These are phyloP conservation scores for Citrus reticulata DNA, from an alignment of 345 rosid genomes.

Conservation along the genomic window DNA sequence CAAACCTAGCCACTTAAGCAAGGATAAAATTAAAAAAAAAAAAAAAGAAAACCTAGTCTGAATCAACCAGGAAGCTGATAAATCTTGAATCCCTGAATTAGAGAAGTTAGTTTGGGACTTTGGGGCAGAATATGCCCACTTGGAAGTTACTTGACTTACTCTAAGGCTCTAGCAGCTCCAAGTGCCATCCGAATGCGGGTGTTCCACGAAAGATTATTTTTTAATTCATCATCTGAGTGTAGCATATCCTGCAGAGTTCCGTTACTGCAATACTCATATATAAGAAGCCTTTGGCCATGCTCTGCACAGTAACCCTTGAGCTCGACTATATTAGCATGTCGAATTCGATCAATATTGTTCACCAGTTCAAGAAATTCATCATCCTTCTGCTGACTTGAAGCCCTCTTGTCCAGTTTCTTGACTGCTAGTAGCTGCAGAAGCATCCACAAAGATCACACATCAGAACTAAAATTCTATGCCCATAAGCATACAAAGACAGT, in stretches of 20 bases:
- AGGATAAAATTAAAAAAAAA: background rate
- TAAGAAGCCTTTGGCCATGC: slow-evolving; percentile 87
- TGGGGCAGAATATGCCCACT: background rate
- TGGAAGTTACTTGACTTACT: slow-evolving; percentile 49
- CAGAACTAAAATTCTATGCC: background rate
- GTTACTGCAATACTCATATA: slow-evolving; percentile 80
- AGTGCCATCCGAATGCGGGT: slow-evolving; percentile 79
- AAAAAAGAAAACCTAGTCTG: background rate
- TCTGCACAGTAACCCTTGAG: slow-evolving; percentile 96
- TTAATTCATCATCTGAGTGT: slow-evolving; percentile 79
- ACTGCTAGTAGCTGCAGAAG: slow-evolving; percentile 72
- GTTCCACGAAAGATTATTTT: slow-evolving; percentile 70
- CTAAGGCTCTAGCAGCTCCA: slow-evolving; percentile 93
- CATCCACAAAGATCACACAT: slow-evolving; percentile 18
- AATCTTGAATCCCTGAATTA: background rate
- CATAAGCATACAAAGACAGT: background rate
- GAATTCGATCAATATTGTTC: slow-evolving; percentile 68
- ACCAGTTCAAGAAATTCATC: slow-evolving; percentile 80
- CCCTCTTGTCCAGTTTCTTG: slow-evolving; percentile 81
- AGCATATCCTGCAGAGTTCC: slow-evolving; percentile 83
- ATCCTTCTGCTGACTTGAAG: slow-evolving; percentile 64
- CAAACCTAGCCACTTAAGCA: background rate
- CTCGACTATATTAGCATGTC: slow-evolving; percentile 81
- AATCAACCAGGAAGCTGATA: background rate
- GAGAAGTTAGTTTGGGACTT: background rate